A percentile compares a stretch with the other conserved stretches of the same genome.
These are phyloP conservation scores for Clohesyomyces aquaticus DNA, from an alignment of 495 filamentous ascomycete genomes.

Conservation along the genomic window DNA sequence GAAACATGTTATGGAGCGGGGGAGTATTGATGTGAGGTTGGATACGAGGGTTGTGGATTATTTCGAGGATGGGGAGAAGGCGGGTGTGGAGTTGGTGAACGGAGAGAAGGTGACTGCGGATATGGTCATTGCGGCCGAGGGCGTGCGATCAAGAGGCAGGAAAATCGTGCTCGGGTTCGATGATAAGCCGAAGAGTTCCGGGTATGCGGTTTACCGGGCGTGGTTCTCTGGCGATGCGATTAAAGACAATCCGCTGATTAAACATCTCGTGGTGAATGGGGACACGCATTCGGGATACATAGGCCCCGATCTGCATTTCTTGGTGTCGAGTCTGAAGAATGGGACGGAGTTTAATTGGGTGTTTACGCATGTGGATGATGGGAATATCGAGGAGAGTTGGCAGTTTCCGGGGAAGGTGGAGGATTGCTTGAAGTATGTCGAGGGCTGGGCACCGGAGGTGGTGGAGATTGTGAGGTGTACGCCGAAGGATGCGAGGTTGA, in stretches of 20 bases:
- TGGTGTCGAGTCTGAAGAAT: conserved; percentile 41
- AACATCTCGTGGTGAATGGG: conserved; percentile 40
- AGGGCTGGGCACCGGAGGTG: conserved; percentile 44
- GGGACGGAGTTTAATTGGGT: conserved; percentile 47
- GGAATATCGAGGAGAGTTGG: conserved; percentile 45
- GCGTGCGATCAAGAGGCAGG: conserved; percentile 61
- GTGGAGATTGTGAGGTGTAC: conserved; percentile 44
- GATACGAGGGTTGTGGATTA: conserved; percentile 62
- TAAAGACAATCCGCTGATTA: conserved; percentile 34
- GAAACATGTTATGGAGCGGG: conserved; percentile 58
- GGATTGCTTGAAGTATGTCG: conserved; percentile 41
- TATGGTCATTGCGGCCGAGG: conserved; percentile 66
- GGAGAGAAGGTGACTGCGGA: conserved; percentile 58
- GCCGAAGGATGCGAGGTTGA: conserved; percentile 42
- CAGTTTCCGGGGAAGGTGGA: conserved; percentile 40
- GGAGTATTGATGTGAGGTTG: conserved; percentile 58
- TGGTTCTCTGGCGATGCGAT: conserved; percentile 42
- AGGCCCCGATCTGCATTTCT: conserved; percentile 47
- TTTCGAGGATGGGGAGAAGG: conserved; percentile 59
- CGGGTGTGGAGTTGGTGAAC: conserved; percentile 58
- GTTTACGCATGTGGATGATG: conserved; percentile 46
- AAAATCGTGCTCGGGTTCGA: conserved; percentile 66
- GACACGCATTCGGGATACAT: conserved; percentile 44
- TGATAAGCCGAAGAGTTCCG: conserved; percentile 61
- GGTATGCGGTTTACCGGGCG: conserved; percentile 60